Conservation (phyloP, 2,329 filamentous ascomycete genomes). For the Cladosporium sp. region DNA sequence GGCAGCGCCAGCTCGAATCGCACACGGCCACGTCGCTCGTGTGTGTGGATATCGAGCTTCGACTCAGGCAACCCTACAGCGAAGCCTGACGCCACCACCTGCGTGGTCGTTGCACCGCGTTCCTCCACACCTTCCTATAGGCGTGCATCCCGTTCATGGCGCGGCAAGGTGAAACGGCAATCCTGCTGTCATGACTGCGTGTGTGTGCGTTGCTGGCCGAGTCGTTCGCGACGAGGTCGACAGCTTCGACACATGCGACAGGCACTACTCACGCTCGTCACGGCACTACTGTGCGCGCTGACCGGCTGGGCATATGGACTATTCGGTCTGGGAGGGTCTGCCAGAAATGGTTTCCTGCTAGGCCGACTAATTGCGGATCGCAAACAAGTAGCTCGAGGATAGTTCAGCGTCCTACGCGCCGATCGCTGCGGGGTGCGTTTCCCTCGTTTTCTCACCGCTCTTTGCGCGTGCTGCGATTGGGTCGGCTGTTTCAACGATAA, state of each 20-base stretch:
- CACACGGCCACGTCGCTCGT: conserved; percentile 25
- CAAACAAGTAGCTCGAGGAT: not conserved
- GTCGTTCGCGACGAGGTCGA: not conserved
- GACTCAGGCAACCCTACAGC: conserved; percentile 27
- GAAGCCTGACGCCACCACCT: conserved; percentile 15
- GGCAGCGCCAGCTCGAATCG: conserved; percentile 25
- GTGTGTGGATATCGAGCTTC: conserved; percentile 15
- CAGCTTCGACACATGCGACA: not conserved
- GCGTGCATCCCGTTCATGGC: conserved; percentile 6
- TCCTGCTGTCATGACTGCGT: not conserved
- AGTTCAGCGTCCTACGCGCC: conserved; percentile 1
- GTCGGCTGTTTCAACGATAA: not conserved
- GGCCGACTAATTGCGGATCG: conserved; percentile 2
- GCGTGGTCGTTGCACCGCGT: conserved; percentile 7
- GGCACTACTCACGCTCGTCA: too few species aligned
- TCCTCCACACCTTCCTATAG: conserved; percentile 12
- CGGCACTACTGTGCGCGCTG: not conserved
- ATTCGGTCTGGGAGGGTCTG: conserved; percentile 6
- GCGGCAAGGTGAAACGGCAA: conserved; percentile 12
- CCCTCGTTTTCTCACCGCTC: conserved; percentile 9
- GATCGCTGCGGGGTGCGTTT: conserved; percentile 13
- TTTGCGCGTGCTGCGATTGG: conserved; percentile 6
- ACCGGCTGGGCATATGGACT: conserved; percentile 5
- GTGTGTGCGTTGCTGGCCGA: conserved; percentile 3
- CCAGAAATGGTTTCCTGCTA: not conserved